These are phyloP conservation scores for Trichomonascus vanleenenianus DNA, from an alignment of 805 yeast species.

Conservation along the genomic window DNA sequence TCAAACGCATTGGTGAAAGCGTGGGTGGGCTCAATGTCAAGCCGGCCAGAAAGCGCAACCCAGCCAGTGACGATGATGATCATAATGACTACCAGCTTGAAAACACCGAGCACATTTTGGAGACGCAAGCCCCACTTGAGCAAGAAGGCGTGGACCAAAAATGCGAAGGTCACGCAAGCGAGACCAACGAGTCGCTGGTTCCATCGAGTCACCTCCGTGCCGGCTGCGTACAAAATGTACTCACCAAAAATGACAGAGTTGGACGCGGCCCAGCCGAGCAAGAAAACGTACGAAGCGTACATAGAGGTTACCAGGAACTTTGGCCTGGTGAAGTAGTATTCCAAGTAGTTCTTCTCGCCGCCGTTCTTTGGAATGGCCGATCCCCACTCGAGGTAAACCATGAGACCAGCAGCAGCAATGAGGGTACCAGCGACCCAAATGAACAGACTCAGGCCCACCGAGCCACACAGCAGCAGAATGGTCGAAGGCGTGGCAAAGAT, in stretches of 20 bases:
- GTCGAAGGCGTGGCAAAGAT: constrained; percentile 64
- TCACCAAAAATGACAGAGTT: constrained; percentile 76
- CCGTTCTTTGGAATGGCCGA: constrained; percentile 74
- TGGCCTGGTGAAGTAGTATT: constrained; percentile 62
- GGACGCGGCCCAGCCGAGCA: constrained; percentile 82
- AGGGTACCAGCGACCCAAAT: constrained; percentile 71
- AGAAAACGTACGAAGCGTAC: constrained; percentile 63
- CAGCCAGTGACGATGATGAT: constrained; percentile 73
- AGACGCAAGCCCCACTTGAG: constrained; percentile 60
- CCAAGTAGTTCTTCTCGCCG: constrained; percentile 78
- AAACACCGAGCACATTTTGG: constrained; percentile 58
- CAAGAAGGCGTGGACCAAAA: constrained; percentile 51
- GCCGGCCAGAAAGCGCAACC: constrained; percentile 74
- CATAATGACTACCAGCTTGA: constrained; percentile 63
- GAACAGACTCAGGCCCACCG: constrained; percentile 63
- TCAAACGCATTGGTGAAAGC: constrained; percentile 54
- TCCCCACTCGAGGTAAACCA: constrained; percentile 76
- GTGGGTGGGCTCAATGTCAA: constrained; percentile 44
- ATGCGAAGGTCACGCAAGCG: constrained; percentile 65
- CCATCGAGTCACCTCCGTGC: constrained; percentile 61
- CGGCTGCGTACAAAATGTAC: constrained; percentile 69
- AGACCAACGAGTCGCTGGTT: constrained; percentile 70
- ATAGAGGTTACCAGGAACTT: constrained; percentile 56
- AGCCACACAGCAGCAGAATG: constrained; percentile 47
- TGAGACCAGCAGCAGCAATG: constrained; percentile 56